Percentiles rank a stretch among this genome's conserved stretches.
Conservation (phyloP, 352 stramenopile genomes). For the Globisporangium heterothallicum region DNA sequence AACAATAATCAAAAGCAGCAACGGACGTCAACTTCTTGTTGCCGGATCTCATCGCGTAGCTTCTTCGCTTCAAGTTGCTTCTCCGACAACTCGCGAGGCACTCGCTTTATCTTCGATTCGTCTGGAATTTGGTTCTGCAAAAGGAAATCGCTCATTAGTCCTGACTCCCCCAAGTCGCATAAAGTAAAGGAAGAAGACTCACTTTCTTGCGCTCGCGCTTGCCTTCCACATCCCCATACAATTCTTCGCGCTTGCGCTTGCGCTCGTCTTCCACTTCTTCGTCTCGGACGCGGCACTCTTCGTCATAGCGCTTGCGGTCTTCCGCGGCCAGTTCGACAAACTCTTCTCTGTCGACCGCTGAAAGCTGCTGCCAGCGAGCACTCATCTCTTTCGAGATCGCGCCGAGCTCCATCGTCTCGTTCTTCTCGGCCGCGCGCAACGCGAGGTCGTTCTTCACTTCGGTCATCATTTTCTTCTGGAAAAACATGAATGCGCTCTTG, state of each 20-base stretch:
- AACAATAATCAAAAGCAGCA: not conserved
- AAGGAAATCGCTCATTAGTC: not conserved
- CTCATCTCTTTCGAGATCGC: constrained; percentile 72
- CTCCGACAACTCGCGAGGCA: constrained; percentile 42
- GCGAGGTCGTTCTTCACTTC: constrained; percentile 55
- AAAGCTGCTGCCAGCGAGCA: constrained; percentile 66
- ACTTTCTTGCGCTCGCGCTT: constrained; percentile 79
- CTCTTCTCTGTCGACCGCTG: constrained; percentile 55
- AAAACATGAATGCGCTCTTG: constrained; percentile 74
- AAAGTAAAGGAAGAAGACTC: not conserved
- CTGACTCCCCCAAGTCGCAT: constrained; percentile 5
- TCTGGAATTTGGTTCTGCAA: constrained; percentile 29
- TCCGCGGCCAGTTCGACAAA: constrained; percentile 56
- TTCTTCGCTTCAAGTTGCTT: constrained; percentile 70
- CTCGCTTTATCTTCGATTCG: constrained; percentile 32
- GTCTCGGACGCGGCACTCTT: constrained; percentile 69
- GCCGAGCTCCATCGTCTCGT: constrained; percentile 57
- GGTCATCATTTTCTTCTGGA: constrained; percentile 69
- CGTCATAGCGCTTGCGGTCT: constrained; percentile 68
- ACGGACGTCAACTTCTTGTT: constrained; percentile 49
- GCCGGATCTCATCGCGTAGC: constrained; percentile 62
- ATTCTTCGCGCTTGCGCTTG: constrained; percentile 67
- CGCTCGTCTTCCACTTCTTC: constrained; percentile 65
- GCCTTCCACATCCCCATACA: constrained; percentile 65
- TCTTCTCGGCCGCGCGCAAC: constrained; percentile 30